Percentiles rank a stretch among this genome's conserved stretches.
These are phyloP conservation scores for Boletus eberwhitei DNA, from an alignment of 768 basidiomycete genomes.

Conservation along the genomic window DNA sequence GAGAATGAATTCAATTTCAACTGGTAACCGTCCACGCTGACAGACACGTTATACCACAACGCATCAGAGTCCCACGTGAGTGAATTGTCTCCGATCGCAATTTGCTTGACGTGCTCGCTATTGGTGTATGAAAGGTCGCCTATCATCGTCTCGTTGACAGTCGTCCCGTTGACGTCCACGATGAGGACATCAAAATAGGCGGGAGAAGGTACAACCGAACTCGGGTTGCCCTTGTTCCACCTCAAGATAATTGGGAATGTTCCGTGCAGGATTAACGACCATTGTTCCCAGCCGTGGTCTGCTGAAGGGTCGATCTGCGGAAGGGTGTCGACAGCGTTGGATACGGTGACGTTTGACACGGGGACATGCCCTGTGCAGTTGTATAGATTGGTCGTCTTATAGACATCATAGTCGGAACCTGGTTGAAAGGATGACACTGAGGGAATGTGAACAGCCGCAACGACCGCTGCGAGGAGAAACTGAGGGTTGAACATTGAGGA, in stretches of 20 bases:
- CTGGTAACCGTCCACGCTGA: constrained; percentile 4
- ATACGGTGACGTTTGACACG: constrained; percentile 12
- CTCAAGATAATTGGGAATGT: constrained; percentile 10
- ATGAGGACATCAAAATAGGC: constrained; percentile 12
- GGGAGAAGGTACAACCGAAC: neutral
- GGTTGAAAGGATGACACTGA: constrained; percentile 4
- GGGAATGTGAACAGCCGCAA: neutral
- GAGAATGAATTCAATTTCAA: constrained; percentile 8
- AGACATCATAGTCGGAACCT: constrained; percentile 11
- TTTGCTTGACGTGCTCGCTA: neutral
- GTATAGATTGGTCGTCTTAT: constrained; percentile 15
- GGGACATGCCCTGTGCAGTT: constrained; percentile 12
- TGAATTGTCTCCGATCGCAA: constrained; percentile 5
- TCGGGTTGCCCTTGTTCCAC: constrained; percentile 14
- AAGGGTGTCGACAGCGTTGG: constrained; percentile 14
- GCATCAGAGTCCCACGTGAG: constrained; percentile 11
- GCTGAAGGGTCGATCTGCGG: constrained; percentile 8
- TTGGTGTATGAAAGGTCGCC: constrained; percentile 2
- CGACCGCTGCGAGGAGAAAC: neutral
- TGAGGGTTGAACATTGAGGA: no score
- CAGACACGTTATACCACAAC: constrained; percentile 14
- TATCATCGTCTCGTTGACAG: neutral
- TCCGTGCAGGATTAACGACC: constrained; percentile 13
- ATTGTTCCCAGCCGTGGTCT: constrained; percentile 12
- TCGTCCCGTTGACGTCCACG: constrained; percentile 4